Conservation (phyloP, 1,284 basidiomycete genomes). For the Cyathus pygmaeus region DNA sequence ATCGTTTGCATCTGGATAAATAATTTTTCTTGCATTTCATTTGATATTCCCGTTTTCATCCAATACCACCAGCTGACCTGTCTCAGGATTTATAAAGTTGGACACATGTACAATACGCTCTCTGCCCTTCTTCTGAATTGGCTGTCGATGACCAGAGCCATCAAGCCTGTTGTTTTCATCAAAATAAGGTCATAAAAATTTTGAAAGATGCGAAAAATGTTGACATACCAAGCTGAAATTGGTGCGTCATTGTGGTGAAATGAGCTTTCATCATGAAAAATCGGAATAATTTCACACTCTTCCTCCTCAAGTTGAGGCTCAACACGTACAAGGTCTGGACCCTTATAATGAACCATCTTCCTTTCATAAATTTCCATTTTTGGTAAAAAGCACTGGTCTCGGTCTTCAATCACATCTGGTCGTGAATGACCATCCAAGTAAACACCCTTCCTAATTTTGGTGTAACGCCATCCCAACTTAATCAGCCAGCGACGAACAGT, state of each 20-base stretch:
- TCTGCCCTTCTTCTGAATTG: background rate
- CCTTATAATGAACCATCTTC: background rate
- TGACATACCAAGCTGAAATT: too few relatives aligned
- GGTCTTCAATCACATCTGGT: background rate
- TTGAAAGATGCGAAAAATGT: too few relatives aligned
- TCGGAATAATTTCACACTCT: too few relatives aligned
- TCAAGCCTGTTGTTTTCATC: too few relatives aligned
- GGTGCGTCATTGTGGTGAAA: too few relatives aligned
- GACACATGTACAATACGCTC: slow-evolving; percentile 18
- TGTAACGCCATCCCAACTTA: background rate
- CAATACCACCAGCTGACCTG: slow-evolving; percentile 7
- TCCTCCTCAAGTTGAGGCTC: too few relatives aligned
- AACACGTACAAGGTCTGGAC: background rate
- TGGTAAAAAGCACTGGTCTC: background rate
- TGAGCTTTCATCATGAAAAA: too few relatives aligned
- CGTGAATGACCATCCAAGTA: background rate
- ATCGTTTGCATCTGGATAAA: slow-evolving; percentile 23
- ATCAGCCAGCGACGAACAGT: background rate
- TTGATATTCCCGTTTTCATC: slow-evolving; percentile 9
- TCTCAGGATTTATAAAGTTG: slow-evolving; percentile 13
- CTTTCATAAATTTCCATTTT: background rate
- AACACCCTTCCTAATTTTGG: background rate
- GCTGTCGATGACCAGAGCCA: too few relatives aligned
- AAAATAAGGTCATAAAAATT: too few relatives aligned
- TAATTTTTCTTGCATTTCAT: slow-evolving; percentile 19